Percentiles rank a stretch among this genome's conserved stretches.
Conservation (phyloP, 768 basidiomycete species). For the Cantharellus anzutake region DNA sequence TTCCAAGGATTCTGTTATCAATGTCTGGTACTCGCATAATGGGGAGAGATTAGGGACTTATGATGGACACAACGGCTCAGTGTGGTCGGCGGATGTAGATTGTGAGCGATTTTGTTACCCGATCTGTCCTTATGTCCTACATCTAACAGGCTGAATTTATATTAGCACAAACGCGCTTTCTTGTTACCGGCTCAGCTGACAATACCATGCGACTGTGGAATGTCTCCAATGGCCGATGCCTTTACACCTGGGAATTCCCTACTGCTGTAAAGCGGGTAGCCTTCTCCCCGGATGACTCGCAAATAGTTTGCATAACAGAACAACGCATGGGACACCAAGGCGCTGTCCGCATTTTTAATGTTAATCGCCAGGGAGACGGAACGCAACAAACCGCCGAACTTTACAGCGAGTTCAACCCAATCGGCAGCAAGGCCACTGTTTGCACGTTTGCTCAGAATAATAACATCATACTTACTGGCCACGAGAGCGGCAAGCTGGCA, state of each 20-base stretch:
- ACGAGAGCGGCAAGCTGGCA: slow-evolving; percentile 90
- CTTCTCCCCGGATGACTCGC: slow-evolving; percentile 70
- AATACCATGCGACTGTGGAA: slow-evolving; percentile 85
- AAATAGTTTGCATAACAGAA: slow-evolving; percentile 86
- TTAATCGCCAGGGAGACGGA: slow-evolving; percentile 65
- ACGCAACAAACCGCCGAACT: slow-evolving; percentile 63
- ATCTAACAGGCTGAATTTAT: neutral
- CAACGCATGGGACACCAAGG: slow-evolving; percentile 90
- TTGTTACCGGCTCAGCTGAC: slow-evolving; percentile 87
- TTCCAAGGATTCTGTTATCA: slow-evolving; percentile 88
- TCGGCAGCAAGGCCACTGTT: slow-evolving; percentile 93
- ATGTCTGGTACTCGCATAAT: slow-evolving; percentile 95
- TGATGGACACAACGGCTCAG: slow-evolving; percentile 84
- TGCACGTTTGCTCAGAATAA: slow-evolving; percentile 74
- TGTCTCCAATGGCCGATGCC: slow-evolving; percentile 74
- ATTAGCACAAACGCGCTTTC: slow-evolving; percentile 61
- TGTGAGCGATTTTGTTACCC: slow-evolving; percentile 32
- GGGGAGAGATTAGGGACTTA: slow-evolving; percentile 96
- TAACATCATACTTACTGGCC: slow-evolving; percentile 73
- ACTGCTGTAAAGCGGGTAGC: slow-evolving; percentile 93
- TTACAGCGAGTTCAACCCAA: slow-evolving; percentile 57
- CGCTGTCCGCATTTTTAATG: slow-evolving; percentile 74
- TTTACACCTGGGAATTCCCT: slow-evolving; percentile 94
- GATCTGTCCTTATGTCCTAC: neutral
- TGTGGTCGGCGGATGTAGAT: slow-evolving; percentile 95